Conservation (phyloP, 2,329 filamentous ascomycete genomes). For the Raffaelea deltoideospora region DNA sequence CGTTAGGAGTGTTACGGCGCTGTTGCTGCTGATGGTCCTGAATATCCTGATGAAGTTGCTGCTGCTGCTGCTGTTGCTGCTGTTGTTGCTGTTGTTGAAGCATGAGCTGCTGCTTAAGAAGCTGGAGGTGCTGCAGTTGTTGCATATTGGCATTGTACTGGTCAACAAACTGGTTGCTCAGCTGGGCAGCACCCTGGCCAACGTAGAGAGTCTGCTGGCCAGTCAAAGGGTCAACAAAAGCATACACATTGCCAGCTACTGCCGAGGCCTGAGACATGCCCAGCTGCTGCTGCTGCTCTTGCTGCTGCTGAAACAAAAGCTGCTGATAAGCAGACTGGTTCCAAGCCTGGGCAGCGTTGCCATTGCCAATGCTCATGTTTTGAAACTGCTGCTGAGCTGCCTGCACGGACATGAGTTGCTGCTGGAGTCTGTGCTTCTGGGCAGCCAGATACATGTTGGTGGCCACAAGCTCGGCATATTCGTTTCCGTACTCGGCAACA, state of each 20-base stretch:
- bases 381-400: constrained; percentile 72
- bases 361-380: constrained; percentile 56
- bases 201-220: constrained; percentile 72
- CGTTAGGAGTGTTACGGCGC: constrained; percentile 34
- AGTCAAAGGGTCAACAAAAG: constrained; percentile 73
- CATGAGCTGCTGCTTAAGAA: constrained; percentile 26
- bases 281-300: constrained; percentile 29
- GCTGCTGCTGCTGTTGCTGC: constrained; percentile 27
- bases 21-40: constrained; percentile 23
- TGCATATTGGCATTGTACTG: constrained; percentile 23
- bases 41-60: constrained; percentile 27
- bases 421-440: constrained; percentile 87
- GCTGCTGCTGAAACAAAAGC: constrained; percentile 34
- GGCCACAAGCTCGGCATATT: constrained; percentile 75
- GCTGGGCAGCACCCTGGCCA: constrained; percentile 43
- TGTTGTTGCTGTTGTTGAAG: constrained; percentile 19
- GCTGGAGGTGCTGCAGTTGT: constrained; percentile 14
- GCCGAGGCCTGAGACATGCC: constrained; percentile 41
- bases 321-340: constrained; percentile 45
- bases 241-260: constrained; percentile 63
- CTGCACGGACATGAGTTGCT: constrained; percentile 76
- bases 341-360: constrained; percentile 17
- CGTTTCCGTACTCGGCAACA: constrained; percentile 68
- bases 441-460: constrained; percentile 87
- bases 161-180: constrained; percentile 25